Conservation (phyloP, 1,139 yeast genomes). For the Nakaseomyces glabratus region DNA sequence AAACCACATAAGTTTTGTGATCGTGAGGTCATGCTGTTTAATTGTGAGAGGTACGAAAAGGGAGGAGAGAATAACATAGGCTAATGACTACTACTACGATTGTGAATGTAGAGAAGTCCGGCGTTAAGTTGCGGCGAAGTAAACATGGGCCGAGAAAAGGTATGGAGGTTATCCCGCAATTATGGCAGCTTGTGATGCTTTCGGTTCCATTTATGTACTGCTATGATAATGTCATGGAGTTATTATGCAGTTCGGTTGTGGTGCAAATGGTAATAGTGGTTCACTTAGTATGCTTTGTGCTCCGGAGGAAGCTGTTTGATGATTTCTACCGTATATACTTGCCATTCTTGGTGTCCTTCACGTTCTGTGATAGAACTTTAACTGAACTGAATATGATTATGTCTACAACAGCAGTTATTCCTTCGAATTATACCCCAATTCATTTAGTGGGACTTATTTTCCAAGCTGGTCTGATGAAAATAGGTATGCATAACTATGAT, state of each 20-base stretch:
- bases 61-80: too few relatives aligned
- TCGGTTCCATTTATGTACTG: background rate
- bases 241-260: background rate
- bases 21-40: too few relatives aligned
- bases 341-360: constrained; percentile 22
- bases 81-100: too few relatives aligned
- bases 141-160: too few relatives aligned
- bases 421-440: constrained; percentile 15
- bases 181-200: constrained; percentile 5
- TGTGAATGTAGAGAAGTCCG: too few relatives aligned
- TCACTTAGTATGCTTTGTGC: background rate
- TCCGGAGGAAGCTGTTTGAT: background rate
- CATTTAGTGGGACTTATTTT: constrained; percentile 8
- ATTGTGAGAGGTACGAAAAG: too few relatives aligned
- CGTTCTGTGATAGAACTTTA: constrained; percentile 15
- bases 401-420: constrained; percentile 8
- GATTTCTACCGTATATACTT: constrained; percentile 19
- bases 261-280: background rate
- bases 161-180: too few relatives aligned
- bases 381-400: constrained; percentile 18
- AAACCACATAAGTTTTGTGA: too few relatives aligned
- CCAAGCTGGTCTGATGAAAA: constrained; percentile 2
- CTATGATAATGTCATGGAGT: background rate
- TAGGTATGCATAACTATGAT: background rate
- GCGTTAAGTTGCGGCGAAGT: too few relatives aligned